A percentile compares a stretch with the other conserved stretches of the same genome.
Conservation (phyloP, 352 stramenopile species). For the Pythium sp. region DNA sequence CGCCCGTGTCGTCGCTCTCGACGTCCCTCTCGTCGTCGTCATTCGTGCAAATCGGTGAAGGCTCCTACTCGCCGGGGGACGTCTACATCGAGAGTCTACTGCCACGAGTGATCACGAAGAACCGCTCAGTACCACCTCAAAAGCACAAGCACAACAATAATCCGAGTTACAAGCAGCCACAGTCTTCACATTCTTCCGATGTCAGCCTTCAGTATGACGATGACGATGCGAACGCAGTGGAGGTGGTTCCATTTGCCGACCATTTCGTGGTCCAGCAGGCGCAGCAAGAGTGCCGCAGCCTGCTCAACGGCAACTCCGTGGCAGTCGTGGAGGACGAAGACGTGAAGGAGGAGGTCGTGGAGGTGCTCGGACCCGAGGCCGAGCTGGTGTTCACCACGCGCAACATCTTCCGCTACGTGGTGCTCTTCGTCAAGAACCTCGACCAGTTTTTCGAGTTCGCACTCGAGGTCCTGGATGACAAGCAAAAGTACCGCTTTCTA, state of each 20-base stretch:
- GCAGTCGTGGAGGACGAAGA: conserved; percentile 66
- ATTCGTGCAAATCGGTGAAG: conserved; percentile 49
- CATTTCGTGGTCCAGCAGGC: conserved; percentile 50
- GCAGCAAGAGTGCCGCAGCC: conserved; percentile 54
- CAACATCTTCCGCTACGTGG: conserved; percentile 79
- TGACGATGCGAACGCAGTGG: conserved; percentile 18
- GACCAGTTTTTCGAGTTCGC: conserved; percentile 69
- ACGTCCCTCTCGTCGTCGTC: conserved; percentile 27
- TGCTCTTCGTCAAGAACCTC: conserved; percentile 83
- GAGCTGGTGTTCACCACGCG: conserved; percentile 64
- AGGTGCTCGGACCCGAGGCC: conserved; percentile 62
- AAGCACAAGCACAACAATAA: conserved; percentile 8
- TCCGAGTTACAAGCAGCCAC: background rate
- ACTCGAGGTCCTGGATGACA: conserved; percentile 68
- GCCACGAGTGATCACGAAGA: conserved; percentile 24
- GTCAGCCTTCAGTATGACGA: conserved; percentile 2
- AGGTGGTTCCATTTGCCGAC: conserved; percentile 39
- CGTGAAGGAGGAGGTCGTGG: conserved; percentile 78
- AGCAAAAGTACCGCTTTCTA: conserved; percentile 61
- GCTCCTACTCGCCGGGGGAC: conserved; percentile 55
- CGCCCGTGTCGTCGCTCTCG: conserved; percentile 19
- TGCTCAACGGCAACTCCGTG: conserved; percentile 70
- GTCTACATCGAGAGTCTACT: conserved; percentile 60
- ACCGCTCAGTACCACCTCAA: background rate
- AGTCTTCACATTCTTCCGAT: background rate